Percentiles rank a stretch among this genome's conserved stretches.
These are phyloP conservation scores for Auriscalpium orientale DNA, from an alignment of 768 basidiomycete species.

Conservation along the genomic window DNA sequence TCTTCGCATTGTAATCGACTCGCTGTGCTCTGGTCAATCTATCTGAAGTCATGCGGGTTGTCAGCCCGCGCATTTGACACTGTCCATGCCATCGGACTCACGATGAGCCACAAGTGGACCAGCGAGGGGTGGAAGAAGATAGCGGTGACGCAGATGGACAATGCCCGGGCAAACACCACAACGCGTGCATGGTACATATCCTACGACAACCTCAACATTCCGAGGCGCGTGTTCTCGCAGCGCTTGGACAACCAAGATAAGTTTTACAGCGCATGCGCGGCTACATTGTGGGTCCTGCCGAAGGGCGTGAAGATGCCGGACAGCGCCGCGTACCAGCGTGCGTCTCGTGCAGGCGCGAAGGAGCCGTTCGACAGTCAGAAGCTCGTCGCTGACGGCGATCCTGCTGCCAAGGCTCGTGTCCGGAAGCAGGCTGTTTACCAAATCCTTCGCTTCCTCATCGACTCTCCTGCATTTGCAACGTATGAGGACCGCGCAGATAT, in stretches of 20 bases:
- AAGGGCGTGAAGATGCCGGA: background rate
- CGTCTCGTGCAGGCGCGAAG: background rate
- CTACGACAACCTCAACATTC: too few relatives aligned
- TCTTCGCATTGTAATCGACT: too few relatives aligned
- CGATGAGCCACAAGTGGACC: background rate
- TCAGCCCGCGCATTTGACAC: background rate
- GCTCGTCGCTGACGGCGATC: background rate
- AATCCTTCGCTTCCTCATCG: background rate
- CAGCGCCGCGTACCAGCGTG: background rate
- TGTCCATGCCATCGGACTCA: background rate
- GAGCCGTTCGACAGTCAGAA: background rate
- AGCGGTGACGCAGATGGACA: background rate
- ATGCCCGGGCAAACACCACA: too few relatives aligned
- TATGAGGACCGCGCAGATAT: slow-evolving; percentile 17
- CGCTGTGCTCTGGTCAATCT: too few relatives aligned
- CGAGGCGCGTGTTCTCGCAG: too few relatives aligned
- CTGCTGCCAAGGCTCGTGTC: background rate
- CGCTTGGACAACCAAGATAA: background rate
- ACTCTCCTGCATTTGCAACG: background rate
- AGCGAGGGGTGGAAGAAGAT: background rate
- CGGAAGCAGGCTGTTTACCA: background rate
- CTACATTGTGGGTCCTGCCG: background rate
- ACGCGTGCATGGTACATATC: too few relatives aligned
- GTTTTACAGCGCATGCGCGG: background rate
- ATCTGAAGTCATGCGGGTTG: too few relatives aligned